Percentiles rank a stretch among this genome's conserved stretches.
Evolutionary conservation across 768 basidiomycete genomes (phyloP).

Genomic region (Tricholoma furcatifolium): DNA sequence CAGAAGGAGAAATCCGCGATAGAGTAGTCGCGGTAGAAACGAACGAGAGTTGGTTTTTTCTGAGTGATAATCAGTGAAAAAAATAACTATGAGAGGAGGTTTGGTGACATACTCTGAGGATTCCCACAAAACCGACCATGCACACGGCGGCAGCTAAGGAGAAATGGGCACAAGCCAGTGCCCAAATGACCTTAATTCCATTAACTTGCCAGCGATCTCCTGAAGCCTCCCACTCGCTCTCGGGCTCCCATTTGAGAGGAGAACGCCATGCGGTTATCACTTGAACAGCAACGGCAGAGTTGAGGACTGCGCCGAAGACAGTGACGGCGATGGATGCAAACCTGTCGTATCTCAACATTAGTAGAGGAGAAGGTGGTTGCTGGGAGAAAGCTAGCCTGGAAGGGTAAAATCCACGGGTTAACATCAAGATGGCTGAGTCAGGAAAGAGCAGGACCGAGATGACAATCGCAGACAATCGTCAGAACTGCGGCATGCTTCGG

Average conservation of each 20-base stretch:
- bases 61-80: constrained; percentile 27
- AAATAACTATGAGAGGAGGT: not conserved
- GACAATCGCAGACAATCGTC: constrained; percentile 3
- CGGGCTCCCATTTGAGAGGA: constrained; percentile 40
- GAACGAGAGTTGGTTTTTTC: constrained; percentile 64
- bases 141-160: constrained; percentile 62
- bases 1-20: constrained; percentile 77
- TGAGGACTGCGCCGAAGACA: constrained; percentile 28
- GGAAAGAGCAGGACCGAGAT: not conserved
- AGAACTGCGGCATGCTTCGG: not conserved
- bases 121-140: constrained; percentile 64
- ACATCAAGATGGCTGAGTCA: constrained; percentile 20
- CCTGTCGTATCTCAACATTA: constrained; percentile 23
- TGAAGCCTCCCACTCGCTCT: constrained; percentile 45
- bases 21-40: constrained; percentile 80
- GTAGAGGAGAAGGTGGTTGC: not conserved
- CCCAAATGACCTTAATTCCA: constrained; percentile 55
- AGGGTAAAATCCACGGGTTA: constrained; percentile 8
- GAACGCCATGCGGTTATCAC: constrained; percentile 25
- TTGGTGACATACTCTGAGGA: constrained; percentile 52
- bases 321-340: constrained; percentile 27
- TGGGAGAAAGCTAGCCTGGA: constrained; percentile 7
- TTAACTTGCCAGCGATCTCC: constrained; percentile 40
- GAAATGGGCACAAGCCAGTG: constrained; percentile 65
- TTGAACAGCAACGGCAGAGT: constrained; percentile 29